Percentiles rank a stretch among this genome's conserved stretches.
Evolutionary conservation across 2,329 filamentous ascomycete genomes (phyloP).

Genomic region (Fusarium udum): DNA sequence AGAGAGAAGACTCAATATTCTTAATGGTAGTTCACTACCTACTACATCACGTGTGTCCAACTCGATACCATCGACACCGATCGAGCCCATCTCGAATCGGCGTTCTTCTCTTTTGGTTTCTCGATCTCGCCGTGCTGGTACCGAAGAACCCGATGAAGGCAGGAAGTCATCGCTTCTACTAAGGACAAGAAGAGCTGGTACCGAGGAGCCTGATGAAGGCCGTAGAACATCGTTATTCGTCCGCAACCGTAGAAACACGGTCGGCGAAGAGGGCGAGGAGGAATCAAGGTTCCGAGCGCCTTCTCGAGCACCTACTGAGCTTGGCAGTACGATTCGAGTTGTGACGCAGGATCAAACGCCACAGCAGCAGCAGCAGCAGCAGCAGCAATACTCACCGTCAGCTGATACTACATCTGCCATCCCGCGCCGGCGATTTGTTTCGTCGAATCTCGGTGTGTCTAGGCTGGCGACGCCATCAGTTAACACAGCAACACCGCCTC

Average conservation of each 20-base stretch:
- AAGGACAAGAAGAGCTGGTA: slow-evolving; percentile 57
- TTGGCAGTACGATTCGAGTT: slow-evolving; percentile 53
- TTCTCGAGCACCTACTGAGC: slow-evolving; percentile 67
- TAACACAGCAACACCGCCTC: slow-evolving; percentile 51
- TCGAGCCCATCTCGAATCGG: slow-evolving; percentile 52
- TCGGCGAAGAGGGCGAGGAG: slow-evolving; percentile 59
- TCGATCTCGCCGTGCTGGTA: slow-evolving; percentile 56
- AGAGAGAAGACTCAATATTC: slow-evolving; percentile 60
- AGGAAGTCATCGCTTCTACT: slow-evolving; percentile 55
- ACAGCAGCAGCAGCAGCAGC: slow-evolving; percentile 6
- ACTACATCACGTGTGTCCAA: slow-evolving; percentile 56
- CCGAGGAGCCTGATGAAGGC: slow-evolving; percentile 60
- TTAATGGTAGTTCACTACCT: slow-evolving; percentile 56
- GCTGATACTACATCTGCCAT: slow-evolving; percentile 46
- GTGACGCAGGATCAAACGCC: slow-evolving; percentile 42
- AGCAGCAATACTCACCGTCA: slow-evolving; percentile 32
- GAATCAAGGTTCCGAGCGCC: slow-evolving; percentile 63
- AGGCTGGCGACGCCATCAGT: slow-evolving; percentile 55
- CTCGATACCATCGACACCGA: slow-evolving; percentile 53
- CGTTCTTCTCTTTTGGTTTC: slow-evolving; percentile 61
- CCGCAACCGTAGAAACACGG: slow-evolving; percentile 57
- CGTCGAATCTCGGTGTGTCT: slow-evolving; percentile 57
- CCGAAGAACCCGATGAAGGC: slow-evolving; percentile 60
- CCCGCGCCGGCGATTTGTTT: slow-evolving; percentile 63
- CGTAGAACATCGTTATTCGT: slow-evolving; percentile 55